A percentile compares a stretch with the other conserved stretches of the same genome.
phyloP scores from a whole-genome alignment of 176 grass and related monocot species.

The Aegilops longissima region DNA sequence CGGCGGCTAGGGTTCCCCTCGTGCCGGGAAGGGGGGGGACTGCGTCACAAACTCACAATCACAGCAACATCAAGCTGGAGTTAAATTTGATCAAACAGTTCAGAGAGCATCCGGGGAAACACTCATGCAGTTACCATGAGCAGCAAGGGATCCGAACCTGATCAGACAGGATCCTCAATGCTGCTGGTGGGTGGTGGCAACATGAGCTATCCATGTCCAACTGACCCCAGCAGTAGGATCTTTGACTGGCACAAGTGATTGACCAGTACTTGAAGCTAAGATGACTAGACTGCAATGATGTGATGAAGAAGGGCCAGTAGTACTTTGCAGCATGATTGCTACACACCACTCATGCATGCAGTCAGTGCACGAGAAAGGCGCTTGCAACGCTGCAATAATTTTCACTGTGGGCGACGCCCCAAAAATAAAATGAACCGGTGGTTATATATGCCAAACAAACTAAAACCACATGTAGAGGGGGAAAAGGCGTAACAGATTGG shows the following conservation, averaged over 20 bases:
- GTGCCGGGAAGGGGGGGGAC: no score
- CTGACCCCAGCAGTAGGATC: slow-evolving; percentile 6
- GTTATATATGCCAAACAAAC: neutral
- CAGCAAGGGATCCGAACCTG: neutral
- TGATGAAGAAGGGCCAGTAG: neutral
- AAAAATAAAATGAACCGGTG: neutral
- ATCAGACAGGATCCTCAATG: neutral
- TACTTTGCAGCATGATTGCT: neutral
- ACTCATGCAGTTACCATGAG: neutral
- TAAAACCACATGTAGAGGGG: neutral
- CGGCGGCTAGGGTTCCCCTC: no score
- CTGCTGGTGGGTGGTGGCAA: neutral
- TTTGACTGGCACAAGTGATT: slow-evolving; percentile 9
- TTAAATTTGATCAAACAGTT: no score
- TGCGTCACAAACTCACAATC: no score
- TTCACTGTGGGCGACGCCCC: neutral
- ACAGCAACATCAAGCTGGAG: no score
- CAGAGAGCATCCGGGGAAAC: neutral
- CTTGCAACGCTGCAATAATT: neutral
- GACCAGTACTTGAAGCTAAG: slow-evolving; percentile 18
- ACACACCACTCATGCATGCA: neutral
- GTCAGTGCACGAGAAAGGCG: neutral
- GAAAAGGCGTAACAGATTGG: no score
- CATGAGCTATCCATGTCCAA: neutral
- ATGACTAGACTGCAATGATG: slow-evolving; percentile 13